Evolutionary conservation across 2,329 filamentous ascomycete species (phyloP).

Genomic region (Aspergillus sp.): DNA sequence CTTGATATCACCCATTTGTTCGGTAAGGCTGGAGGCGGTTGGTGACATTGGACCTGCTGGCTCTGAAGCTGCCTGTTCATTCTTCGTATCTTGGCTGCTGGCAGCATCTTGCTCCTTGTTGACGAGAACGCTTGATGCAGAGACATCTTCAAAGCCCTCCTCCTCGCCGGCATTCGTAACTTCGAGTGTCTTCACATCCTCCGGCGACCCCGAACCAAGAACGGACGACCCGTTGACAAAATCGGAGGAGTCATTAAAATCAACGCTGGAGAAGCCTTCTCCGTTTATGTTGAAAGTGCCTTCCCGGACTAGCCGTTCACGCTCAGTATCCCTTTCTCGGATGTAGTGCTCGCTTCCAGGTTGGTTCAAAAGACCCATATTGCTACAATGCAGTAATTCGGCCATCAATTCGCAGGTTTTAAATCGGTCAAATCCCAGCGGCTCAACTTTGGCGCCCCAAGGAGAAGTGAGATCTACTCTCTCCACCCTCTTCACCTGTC

Average conservation of each 20-base stretch:
- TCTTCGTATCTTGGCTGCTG: constrained; percentile 33
- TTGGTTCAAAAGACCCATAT: constrained; percentile 95
- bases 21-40: constrained; percentile 48
- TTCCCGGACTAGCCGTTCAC: constrained; percentile 69
- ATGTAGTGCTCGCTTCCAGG: constrained; percentile 83
- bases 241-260: constrained; percentile 46
- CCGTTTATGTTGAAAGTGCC: constrained; percentile 56
- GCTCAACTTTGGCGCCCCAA: constrained; percentile 85
- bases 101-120: constrained; percentile 66
- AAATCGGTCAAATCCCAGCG: constrained; percentile 93
- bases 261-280: constrained; percentile 47
- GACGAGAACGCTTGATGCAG: constrained; percentile 59
- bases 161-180: constrained; percentile 78
- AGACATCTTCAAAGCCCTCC: constrained; percentile 89
- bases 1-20: constrained; percentile 51
- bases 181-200: constrained; percentile 64
- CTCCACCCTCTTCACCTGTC: constrained; percentile 55
- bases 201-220: constrained; percentile 46
- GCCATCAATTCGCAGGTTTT: constrained; percentile 99
- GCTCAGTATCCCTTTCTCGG: constrained; percentile 68
- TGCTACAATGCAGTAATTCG: constrained; percentile 92
- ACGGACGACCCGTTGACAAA: constrained; percentile 39
- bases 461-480: constrained; percentile 74
- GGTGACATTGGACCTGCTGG: constrained; percentile 39
- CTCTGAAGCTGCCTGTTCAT: constrained; percentile 37